Evolutionary conservation across 2,329 filamentous ascomycete genomes (phyloP), one percentile per base, ranked within the genome.

Genomic region (Fusarium hainanense): DNA sequence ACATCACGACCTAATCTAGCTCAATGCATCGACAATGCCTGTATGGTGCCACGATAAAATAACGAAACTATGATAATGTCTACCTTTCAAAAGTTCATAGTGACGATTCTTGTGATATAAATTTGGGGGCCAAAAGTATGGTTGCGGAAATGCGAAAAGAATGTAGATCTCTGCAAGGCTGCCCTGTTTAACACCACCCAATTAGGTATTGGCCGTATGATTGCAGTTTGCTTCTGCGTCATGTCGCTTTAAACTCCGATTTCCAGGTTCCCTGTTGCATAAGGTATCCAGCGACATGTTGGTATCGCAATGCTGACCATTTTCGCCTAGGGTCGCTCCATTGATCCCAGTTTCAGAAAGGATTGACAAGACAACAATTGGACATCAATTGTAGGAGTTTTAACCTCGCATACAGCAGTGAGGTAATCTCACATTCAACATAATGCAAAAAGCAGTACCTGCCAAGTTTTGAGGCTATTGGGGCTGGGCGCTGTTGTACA

Each of bases 141-240:
- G n/a, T 42, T 34, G 75, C 65, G 83, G 72, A 52, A 81, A 76
- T 34, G 75, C 65, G 82, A 72, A 52, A 80, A 76, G 1, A 90
- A 87, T 1, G 92, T 92, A 4, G 91, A 89, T 5, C 94, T 81
- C 76, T 95, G 92, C 77, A 83, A 6, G 75, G 77, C 54, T 81
- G 51, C 78, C 80, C 11, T 76, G 68, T 74, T 72, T 80, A 63
- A 82, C 78, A 12, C 72, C 73, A 13, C 71, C 74, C 27, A 89
- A 79, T 27, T 82, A 76, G 2, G 70, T 79, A 51, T 49, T 66
- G 20, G 40, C 57, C 84, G 78, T 7, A 90, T 77, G 34, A 18
- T 27, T 52, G 49, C 49, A 52, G 20, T 12, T 18, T 25, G 25
- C 14, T 18, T 25, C 43, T 51, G 61, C 50, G 49, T 58, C 47